These are phyloP conservation scores for Thielaviopsis euricoi DNA, from an alignment of 2,329 filamentous ascomycete species.

Conservation along the genomic window DNA sequence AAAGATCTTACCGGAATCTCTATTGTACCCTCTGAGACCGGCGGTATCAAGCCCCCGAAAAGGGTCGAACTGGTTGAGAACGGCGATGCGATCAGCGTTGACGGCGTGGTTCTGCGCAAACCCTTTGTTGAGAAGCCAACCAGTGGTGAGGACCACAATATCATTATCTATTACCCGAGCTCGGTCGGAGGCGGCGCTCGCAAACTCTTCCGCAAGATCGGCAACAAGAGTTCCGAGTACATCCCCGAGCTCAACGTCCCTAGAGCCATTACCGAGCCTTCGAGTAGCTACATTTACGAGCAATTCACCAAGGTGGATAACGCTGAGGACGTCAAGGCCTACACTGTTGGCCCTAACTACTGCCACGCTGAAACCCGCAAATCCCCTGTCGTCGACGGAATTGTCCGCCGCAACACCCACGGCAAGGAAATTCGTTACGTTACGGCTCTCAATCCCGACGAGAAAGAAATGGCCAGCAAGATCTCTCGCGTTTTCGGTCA, in stretches of 20 bases:
- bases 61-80: slow-evolving; percentile 79
- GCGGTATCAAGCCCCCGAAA: slow-evolving; percentile 36
- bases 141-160: slow-evolving; percentile 97
- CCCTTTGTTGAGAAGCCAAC: slow-evolving; percentile 97
- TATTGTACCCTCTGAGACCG: slow-evolving; percentile 30
- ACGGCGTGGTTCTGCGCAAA: slow-evolving; percentile 67
- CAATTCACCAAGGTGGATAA: slow-evolving; percentile 95
- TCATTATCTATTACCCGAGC: slow-evolving; percentile 90
- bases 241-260: slow-evolving; percentile 62
- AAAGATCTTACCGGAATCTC: slow-evolving; percentile 64
- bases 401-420: slow-evolving; percentile 90
- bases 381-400: slow-evolving; percentile 88
- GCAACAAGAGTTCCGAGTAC: slow-evolving; percentile 97
- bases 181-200: slow-evolving; percentile 77
- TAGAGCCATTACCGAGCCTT: slow-evolving; percentile 62
- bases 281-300: slow-evolving; percentile 86
- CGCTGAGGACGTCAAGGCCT: slow-evolving; percentile 94
- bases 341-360: slow-evolving; percentile 83
- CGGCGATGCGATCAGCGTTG: slow-evolving; percentile 73
- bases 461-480: slow-evolving; percentile 71
- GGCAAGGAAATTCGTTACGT: slow-evolving; percentile 96
- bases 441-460: slow-evolving; percentile 63
- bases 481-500: slow-evolving; percentile 90
- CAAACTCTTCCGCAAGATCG: slow-evolving; percentile 88
- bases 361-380: slow-evolving; percentile 96